Percentiles rank a stretch among this genome's conserved stretches.
Evolutionary conservation across 805 yeast genomes (phyloP).

Genomic region (Candida nemodendra): DNA sequence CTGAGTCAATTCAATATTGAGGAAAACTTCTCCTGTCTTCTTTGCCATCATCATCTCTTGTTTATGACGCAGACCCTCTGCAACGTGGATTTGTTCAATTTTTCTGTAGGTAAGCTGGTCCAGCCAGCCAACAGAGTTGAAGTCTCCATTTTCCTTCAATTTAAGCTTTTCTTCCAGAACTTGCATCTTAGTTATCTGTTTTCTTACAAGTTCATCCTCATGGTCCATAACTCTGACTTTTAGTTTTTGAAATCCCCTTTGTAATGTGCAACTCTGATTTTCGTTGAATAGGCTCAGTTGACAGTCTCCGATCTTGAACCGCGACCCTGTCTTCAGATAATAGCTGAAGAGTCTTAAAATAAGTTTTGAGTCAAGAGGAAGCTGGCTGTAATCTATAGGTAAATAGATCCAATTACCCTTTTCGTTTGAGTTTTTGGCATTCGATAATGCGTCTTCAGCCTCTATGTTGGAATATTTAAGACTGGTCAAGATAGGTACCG

Average conservation of each 20-base stretch:
- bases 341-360: slow-evolving; percentile 69
- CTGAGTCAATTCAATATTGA: slow-evolving; percentile 53
- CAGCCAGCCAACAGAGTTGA: slow-evolving; percentile 65
- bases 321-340: slow-evolving; percentile 45
- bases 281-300: slow-evolving; percentile 55
- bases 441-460: background rate
- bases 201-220: slow-evolving; percentile 13
- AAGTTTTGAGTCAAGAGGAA: slow-evolving; percentile 62
- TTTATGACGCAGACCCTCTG: slow-evolving; percentile 9
- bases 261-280: slow-evolving; percentile 49
- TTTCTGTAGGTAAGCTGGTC: slow-evolving; percentile 62
- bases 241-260: slow-evolving; percentile 69
- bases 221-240: slow-evolving; percentile 29
- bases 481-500: slow-evolving; percentile 23
- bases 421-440: slow-evolving; percentile 3
- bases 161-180: slow-evolving; percentile 54
- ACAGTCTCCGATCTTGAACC: slow-evolving; percentile 58
- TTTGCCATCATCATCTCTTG: slow-evolving; percentile 13
- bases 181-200: slow-evolving; percentile 37
- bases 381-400: slow-evolving; percentile 68
- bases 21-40: slow-evolving; percentile 15
- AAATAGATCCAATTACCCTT: slow-evolving; percentile 63
- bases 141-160: slow-evolving; percentile 66
- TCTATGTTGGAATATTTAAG: slow-evolving; percentile 13
- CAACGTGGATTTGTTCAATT: slow-evolving; percentile 41